Base-by-base conservation (phyloP, 352 stramenopile species). In the Thalassiosira pacifica region DNA sequence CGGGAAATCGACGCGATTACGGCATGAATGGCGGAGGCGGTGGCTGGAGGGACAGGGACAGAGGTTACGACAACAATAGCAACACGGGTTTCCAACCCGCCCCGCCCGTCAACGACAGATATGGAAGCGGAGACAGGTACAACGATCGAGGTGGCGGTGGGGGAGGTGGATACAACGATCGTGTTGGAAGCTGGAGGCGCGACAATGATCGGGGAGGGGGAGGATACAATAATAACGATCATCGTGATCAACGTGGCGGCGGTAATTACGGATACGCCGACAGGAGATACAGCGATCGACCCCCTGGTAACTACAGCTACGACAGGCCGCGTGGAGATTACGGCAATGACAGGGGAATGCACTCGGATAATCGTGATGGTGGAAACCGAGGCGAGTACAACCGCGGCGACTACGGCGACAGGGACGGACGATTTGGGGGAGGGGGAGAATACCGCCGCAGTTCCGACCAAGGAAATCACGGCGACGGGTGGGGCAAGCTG, bases 181-280 rank as follows among this genome's bases (percentile, higher is more conserved):
- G 61, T 48, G 57, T 32, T 32, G 57, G 57, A 66, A 66, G 61
- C n/a, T 31, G 29, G 32, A 53, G 61, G 64, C 19, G 67, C 27
- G 45, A 59, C 11, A 45, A 69, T 27, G 55, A 78, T 57, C 53
- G 34, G n/a, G 45, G 31, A 22, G 68, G 68, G 10, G 22, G 52
- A 68, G 52, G 68, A 40, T 34, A 37, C 9, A 60, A 60, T 45
- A 34, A 61, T 78, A 4, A 42, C 34, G 45, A 66, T 31, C 19
- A 57, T 45, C 53, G 64, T 10, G 24, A 27, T 13, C 8, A 19
- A 24, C 29, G 68, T 42, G 19, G 45, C 9, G 53, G 66, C 34
- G n/a, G n/a, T n/a, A n/a, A n/a, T n/a, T n/a, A n/a, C n/a, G n/a
- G n/a, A n/a, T n/a, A n/a, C n/a, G n/a, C n/a, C n/a, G n/a, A n/a